Conservation (phyloP, 139 green algal genomes). For the Pseudopediastrum boryanum region DNA sequence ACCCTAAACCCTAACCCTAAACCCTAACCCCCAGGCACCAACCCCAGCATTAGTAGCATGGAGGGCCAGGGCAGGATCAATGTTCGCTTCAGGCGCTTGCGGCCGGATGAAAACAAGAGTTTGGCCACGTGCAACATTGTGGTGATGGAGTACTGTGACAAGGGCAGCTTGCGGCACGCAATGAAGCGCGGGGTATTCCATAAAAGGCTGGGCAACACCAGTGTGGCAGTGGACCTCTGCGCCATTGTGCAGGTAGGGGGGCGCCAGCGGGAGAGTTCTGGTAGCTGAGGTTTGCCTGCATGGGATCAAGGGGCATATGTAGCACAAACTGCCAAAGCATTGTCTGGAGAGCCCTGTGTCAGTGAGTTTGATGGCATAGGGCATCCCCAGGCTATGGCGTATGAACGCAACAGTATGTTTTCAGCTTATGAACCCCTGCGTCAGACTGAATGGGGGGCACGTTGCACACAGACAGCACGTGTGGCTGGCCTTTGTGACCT, state of each 20-base stretch:
- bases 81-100: slow-evolving; percentile 57
- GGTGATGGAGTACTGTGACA: slow-evolving; percentile 60
- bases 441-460: no score
- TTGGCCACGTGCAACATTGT: slow-evolving; percentile 70
- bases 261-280: no score
- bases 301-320: no score
- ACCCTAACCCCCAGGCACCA: slow-evolving; percentile 28
- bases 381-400: no score
- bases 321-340: no score
- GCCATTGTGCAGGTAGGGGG: slow-evolving; percentile 54
- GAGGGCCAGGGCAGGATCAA: slow-evolving; percentile 56
- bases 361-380: no score
- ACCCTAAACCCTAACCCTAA: background rate
- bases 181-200: slow-evolving; percentile 72
- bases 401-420: no score
- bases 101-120: slow-evolving; percentile 59
- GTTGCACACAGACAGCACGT: no score
- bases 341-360: no score
- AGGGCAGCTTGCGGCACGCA: slow-evolving; percentile 55
- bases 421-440: no score
- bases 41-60: slow-evolving; percentile 22
- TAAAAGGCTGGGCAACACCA: slow-evolving; percentile 60
- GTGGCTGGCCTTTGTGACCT: no score
- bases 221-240: slow-evolving; percentile 64
- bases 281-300: no score